These are phyloP conservation scores for Ilyonectria robusta DNA, from an alignment of 2,329 filamentous ascomycete genomes.

Conservation along the genomic window DNA sequence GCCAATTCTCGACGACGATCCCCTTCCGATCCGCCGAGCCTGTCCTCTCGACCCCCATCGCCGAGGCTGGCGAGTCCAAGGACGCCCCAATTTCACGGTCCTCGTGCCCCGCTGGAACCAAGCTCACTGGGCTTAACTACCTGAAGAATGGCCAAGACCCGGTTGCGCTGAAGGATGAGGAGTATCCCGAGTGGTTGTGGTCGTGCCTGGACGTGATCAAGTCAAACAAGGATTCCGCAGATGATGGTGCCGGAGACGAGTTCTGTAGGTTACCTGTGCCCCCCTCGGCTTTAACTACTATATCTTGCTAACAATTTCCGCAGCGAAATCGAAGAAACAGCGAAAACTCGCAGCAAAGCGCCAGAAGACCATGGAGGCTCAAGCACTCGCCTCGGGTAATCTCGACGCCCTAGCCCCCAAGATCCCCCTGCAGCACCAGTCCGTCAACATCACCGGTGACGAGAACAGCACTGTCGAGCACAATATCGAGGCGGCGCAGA, in stretches of 20 bases:
- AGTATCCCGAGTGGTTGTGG: conserved; percentile 89
- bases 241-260: conserved; percentile 76
- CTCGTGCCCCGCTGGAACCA: conserved; percentile 76
- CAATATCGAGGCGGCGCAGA: conserved; percentile 62
- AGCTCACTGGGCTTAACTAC: conserved; percentile 83
- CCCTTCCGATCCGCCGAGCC: conserved; percentile 55
- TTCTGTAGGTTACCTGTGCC: conserved; percentile 75
- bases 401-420: conserved; percentile 76
- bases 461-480: conserved; percentile 59
- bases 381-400: conserved; percentile 76
- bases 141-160: conserved; percentile 81
- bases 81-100: conserved; percentile 56
- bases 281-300: neutral
- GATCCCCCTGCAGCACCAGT: conserved; percentile 83
- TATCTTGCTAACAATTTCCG: conserved; percentile 32
- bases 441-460: conserved; percentile 76
- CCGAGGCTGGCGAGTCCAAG: conserved; percentile 51
- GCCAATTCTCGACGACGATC: conserved; percentile 59
- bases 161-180: conserved; percentile 79
- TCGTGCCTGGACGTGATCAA: conserved; percentile 75
- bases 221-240: conserved; percentile 64
- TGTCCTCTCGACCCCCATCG: conserved; percentile 54
- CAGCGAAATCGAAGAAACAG: conserved; percentile 89
- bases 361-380: conserved; percentile 68
- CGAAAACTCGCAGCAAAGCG: conserved; percentile 79